Conservation (phyloP, 192 early-diverging fungal genomes). For the Obelidium mucronatum region DNA sequence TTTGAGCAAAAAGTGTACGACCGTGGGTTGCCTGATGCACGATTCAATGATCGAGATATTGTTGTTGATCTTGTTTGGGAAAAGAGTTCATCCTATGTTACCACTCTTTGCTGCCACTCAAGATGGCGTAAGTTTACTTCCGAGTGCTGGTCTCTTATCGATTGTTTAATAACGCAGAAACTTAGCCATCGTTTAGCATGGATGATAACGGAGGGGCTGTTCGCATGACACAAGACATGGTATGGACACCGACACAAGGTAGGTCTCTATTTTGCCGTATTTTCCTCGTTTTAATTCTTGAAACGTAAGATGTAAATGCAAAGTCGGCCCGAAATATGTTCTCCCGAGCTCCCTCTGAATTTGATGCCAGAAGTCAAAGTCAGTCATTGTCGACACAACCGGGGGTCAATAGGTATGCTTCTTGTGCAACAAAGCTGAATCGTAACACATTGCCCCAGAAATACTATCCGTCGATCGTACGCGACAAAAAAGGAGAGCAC, state of each 20-base stretch:
- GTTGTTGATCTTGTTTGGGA: constrained; percentile 69
- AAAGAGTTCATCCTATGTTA: constrained; percentile 60
- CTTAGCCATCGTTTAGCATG: background rate
- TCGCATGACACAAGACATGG: constrained; percentile 47
- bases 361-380: constrained; percentile 10
- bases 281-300: background rate
- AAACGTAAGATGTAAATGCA: constrained; percentile 30
- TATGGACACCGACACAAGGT: constrained; percentile 50
- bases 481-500: constrained; percentile 8
- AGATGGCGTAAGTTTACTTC: constrained; percentile 40
- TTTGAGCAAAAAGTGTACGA: constrained; percentile 70
- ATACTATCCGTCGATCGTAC: background rate
- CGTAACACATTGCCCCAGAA: background rate
- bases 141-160: background rate
- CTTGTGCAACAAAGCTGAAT: background rate
- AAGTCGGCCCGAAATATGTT: constrained; percentile 35
- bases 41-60: constrained; percentile 63
- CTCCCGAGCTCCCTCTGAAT: constrained; percentile 35
- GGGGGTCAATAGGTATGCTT: background rate
- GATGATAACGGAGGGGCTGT: constrained; percentile 27
- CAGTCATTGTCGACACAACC: constrained; percentile 25
- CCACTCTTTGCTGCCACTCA: constrained; percentile 67
- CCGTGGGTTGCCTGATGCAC: constrained; percentile 69
- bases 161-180: background rate
- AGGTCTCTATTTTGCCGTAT: background rate